Percentiles rank a stretch among this genome's conserved stretches.
These are phyloP conservation scores for Lactifluus rugatus DNA, from an alignment of 768 basidiomycete species.

Conservation along the genomic window DNA sequence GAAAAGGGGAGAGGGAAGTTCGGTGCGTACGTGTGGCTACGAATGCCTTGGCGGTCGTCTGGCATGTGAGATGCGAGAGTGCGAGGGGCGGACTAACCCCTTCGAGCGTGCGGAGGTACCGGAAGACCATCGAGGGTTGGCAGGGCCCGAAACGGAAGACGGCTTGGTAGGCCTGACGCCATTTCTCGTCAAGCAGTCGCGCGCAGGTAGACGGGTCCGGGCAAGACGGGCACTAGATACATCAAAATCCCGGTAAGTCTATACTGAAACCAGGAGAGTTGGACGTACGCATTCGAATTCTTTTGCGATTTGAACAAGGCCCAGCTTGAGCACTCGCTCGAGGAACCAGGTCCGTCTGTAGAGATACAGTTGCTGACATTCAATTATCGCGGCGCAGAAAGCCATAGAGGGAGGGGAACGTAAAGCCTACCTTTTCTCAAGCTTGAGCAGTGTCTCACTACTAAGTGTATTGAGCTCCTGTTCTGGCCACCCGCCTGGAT, in stretches of 20 bases:
- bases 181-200: constrained; percentile 85
- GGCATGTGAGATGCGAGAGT: constrained; percentile 80
- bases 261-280: not conserved
- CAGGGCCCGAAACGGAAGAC: constrained; percentile 84
- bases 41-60: constrained; percentile 83
- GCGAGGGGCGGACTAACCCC: constrained; percentile 83
- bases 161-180: constrained; percentile 79
- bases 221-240: constrained; percentile 63
- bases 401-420: constrained; percentile 12
- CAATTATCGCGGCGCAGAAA: not conserved
- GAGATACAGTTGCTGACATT: not conserved
- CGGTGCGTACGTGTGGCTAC: constrained; percentile 62
- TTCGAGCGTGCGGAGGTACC: constrained; percentile 84
- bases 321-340: constrained; percentile 87
- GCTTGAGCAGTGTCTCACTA: constrained; percentile 74
- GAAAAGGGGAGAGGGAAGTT: not conserved
- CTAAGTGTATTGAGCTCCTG: constrained; percentile 75
- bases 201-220: constrained; percentile 75
- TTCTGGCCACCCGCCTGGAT: constrained; percentile 78
- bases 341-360: constrained; percentile 87
- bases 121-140: constrained; percentile 87
- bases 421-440: constrained; percentile 62
- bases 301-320: constrained; percentile 77
- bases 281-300: constrained; percentile 84
- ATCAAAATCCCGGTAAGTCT: not conserved